phyloP scores from a whole-genome alignment of 345 rosid species.

The Populus ilicifolia region DNA sequence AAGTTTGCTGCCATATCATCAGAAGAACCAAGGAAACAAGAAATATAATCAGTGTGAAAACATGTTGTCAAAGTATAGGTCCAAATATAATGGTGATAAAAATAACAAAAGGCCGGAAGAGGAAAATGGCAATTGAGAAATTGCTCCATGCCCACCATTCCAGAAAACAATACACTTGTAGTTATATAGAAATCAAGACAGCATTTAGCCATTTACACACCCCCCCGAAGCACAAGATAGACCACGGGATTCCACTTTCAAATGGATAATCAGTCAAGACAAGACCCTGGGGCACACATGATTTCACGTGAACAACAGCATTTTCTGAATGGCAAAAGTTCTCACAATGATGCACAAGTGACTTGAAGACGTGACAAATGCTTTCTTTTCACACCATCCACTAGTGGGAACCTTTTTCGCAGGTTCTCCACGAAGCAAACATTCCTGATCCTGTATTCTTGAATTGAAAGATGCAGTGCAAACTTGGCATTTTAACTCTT shows the following conservation, averaged over 20 bases:
- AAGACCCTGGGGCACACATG: neutral
- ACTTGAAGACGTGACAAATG: neutral
- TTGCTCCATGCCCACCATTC: neutral
- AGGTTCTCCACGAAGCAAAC: constrained; percentile 4
- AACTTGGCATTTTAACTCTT: too few relatives aligned
- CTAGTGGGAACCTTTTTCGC: neutral
- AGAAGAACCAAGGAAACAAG: neutral
- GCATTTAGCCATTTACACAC: neutral
- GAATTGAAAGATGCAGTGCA: too few relatives aligned
- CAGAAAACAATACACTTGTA: neutral
- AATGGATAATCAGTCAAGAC: constrained; percentile 1
- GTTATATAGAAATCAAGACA: neutral
- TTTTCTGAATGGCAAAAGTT: neutral
- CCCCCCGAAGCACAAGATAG: neutral
- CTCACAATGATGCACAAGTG: neutral
- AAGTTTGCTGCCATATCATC: neutral
- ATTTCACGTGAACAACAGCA: constrained; percentile 9
- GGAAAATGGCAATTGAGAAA: neutral
- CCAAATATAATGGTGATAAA: neutral
- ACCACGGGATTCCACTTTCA: neutral
- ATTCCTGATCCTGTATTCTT: neutral
- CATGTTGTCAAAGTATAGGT: neutral
- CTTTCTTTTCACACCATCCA: constrained; percentile 1
- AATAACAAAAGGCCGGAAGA: neutral
- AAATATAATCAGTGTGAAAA: neutral